Conservation (phyloP, 805 yeast species). For the Candida awuae region DNA sequence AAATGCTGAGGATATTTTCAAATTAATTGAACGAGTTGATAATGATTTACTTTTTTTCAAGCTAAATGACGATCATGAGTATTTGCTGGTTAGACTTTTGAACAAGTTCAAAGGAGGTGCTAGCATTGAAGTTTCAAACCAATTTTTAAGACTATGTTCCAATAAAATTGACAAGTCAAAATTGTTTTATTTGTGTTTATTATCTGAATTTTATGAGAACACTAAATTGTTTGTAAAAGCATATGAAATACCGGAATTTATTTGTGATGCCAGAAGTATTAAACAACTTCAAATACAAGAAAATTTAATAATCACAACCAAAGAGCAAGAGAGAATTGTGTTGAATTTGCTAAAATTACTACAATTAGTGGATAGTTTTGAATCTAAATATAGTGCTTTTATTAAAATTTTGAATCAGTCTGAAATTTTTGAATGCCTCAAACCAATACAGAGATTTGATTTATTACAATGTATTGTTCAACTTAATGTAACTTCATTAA, state of each 20-base stretch:
- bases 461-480: not conserved
- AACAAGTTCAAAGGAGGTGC: not conserved
- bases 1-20: slow-evolving; percentile 7
- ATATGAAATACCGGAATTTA: no score
- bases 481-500: no score
- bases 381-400: not conserved
- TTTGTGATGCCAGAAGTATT: no score
- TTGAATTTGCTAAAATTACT: not conserved
- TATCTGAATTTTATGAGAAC: slow-evolving; percentile 7
- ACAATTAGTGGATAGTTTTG: not conserved
- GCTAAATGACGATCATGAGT: slow-evolving; percentile 1
- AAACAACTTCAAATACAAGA: no score
- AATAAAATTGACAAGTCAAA: slow-evolving; percentile 1
- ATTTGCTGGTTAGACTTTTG: no score
- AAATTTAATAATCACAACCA: not conserved
- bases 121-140: slow-evolving; percentile 1
- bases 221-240: slow-evolving; percentile 1
- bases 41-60: slow-evolving; percentile 6
- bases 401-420: not conserved
- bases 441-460: not conserved
- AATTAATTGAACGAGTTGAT: slow-evolving; percentile 10
- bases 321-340: not conserved
- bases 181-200: slow-evolving; percentile 6
- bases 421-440: not conserved
- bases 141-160: slow-evolving; percentile 6